Percentiles rank a stretch among this genome's conserved stretches.
These are phyloP conservation scores for Talaromyces proteolyticus DNA, from an alignment of 495 filamentous ascomycete genomes.

Conservation along the genomic window DNA sequence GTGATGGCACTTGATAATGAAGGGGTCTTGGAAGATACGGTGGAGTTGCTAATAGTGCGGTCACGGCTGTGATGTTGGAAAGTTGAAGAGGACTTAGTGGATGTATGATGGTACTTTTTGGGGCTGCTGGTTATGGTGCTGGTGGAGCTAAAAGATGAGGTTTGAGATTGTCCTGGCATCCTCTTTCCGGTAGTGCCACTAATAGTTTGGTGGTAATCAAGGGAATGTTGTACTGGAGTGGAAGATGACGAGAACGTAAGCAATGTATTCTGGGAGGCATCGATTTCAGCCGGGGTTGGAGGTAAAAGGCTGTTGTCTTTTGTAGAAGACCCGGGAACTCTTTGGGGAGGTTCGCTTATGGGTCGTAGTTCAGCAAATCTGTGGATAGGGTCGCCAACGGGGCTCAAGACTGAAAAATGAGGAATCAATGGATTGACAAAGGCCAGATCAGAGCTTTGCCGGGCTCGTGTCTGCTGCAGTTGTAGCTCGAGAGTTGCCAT, in stretches of 20 bases:
- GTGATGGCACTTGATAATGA: constrained; percentile 26
- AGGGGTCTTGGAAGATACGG: constrained; percentile 21
- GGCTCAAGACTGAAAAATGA: constrained; percentile 30
- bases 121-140: not conserved
- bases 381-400: not conserved
- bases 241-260: not conserved
- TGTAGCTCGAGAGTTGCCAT: constrained; percentile 20
- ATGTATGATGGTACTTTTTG: not conserved
- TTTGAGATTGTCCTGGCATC: not conserved
- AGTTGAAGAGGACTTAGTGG: constrained; percentile 3
- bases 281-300: not conserved
- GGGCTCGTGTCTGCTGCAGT: constrained; percentile 13
- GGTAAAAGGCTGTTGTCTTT: not conserved
- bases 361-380: not conserved
- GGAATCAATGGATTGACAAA: constrained; percentile 26
- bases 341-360: not conserved
- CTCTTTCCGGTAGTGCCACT: not conserved
- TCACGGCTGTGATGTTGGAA: constrained; percentile 19
- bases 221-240: not conserved
- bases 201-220: not conserved
- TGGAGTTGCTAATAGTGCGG: constrained; percentile 36
- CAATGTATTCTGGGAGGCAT: constrained; percentile 12
- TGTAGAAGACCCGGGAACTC: not conserved
- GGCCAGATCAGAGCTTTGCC: not conserved
- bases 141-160: not conserved